Base-by-base conservation (phyloP, 371 early-diverging fungal genomes). In the Choanephora cucurbitarum region DNA sequence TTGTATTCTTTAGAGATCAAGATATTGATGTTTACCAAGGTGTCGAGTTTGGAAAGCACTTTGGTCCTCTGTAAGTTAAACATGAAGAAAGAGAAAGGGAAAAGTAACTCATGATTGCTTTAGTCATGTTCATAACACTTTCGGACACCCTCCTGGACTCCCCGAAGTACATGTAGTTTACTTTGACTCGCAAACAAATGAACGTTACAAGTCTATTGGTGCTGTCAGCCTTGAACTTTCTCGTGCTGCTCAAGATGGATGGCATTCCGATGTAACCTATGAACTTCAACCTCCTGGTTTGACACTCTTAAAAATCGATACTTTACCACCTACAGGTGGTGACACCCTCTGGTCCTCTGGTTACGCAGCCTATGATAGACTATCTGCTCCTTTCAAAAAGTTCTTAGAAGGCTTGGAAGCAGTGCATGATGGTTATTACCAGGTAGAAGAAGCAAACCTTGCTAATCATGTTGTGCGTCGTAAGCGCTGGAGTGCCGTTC, bases 1-100 rank as follows among this genome's bases (percentile, higher is more conserved):
- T 87, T 2, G 86, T 86, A 33, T 85, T 84, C 55, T 80, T 87
- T 62, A 77, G 86, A 17, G 75, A 82, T 45, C 88, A 87, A 65
- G 82, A 84, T 46, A 62, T 84, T 49, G 76, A 75, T 33, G 67
- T 72, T 32, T 73, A 82, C 42, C 73, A 83, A 64, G 82, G 76
- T 49, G 56, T 69, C 39, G 82, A 80, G 44, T 68, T 85, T 10
- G 83, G 73, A 10, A 61, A 70, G 13, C 65, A 78, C 43, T 82
- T 73, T 70, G 84, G 85, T 50, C 82, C 82, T 23, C 66, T 74
- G 55, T 70, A 52, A 52, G 59, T 43, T 31, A 18, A 19, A 44
- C 39, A 32, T 13, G 19, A 3, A 10, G 9, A 7, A 28, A 5
- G 28, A 28, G 28, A 28, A 17, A 9, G 13, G 22, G 22, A 21